Conservation (phyloP, 768 basidiomycete species). For the Rhodotorula kratochvilovae region DNA sequence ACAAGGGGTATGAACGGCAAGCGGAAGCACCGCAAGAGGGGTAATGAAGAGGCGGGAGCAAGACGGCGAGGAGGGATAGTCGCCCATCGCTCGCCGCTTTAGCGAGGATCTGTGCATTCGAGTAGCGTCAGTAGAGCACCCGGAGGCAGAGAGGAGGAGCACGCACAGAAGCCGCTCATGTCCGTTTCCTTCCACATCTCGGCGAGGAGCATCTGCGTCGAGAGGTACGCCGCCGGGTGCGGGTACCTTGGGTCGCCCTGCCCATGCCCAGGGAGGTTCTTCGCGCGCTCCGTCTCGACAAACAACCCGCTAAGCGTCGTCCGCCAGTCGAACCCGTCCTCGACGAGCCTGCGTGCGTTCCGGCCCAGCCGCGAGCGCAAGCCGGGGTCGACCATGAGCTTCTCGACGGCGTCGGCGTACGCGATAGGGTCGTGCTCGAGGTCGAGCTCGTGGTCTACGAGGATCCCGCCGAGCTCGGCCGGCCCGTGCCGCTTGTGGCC, state of each 20-base stretch:
- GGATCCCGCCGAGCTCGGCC: constrained; percentile 18
- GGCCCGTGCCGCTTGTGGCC: background rate
- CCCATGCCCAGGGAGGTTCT: constrained; percentile 11
- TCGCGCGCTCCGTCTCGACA: constrained; percentile 11
- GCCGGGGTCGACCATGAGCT: constrained; percentile 14
- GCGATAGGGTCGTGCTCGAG: background rate
- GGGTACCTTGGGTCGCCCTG: constrained; percentile 7
- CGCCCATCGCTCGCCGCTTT: too few relatives aligned
- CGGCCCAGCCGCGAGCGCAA: background rate
- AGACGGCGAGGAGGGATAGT: too few relatives aligned
- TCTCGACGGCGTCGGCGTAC: constrained; percentile 22
- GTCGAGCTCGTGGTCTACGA: constrained; percentile 29
- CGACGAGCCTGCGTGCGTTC: constrained; percentile 31
- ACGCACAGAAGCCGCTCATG: constrained; percentile 13
- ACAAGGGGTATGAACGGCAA: too few relatives aligned
- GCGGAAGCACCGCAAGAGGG: too few relatives aligned
- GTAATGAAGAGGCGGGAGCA: too few relatives aligned
- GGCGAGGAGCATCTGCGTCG: constrained; percentile 22
- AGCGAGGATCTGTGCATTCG: background rate
- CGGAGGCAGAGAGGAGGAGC: background rate
- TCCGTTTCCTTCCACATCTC: constrained; percentile 22
- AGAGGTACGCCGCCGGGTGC: constrained; percentile 23
- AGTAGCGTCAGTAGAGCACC: background rate
- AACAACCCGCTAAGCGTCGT: constrained; percentile 22
- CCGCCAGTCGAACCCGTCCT: constrained; percentile 31